A percentile compares a stretch with the other conserved stretches of the same genome.
phyloP scores from a whole-genome alignment of 2,329 filamentous ascomycete species.

The Trichoderma pleuroti region DNA sequence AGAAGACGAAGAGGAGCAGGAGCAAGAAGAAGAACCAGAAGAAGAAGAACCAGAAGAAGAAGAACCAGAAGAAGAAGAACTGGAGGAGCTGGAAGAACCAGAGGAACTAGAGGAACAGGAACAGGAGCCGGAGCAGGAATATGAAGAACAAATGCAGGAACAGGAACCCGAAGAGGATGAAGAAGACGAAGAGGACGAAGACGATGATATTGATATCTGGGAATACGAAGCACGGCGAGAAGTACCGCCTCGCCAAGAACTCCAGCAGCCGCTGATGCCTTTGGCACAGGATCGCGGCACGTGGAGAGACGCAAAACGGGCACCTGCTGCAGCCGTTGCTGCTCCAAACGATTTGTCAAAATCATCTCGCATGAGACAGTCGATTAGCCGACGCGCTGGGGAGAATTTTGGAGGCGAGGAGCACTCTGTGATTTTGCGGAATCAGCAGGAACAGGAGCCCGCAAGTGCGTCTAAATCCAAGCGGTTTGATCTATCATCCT shows the following conservation, averaged over 20 bases:
- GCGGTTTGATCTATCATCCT: constrained; percentile 49
- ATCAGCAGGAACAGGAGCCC: constrained; percentile 20
- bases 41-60: neutral
- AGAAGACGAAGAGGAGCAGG: neutral
- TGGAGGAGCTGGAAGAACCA: neutral
- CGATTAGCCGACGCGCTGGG: constrained; percentile 14
- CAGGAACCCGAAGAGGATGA: neutral
- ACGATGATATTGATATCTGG: constrained; percentile 54
- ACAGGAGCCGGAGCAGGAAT: neutral
- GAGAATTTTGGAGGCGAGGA: constrained; percentile 35
- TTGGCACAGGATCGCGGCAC: constrained; percentile 23
- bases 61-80: neutral
- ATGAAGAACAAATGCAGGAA: neutral
- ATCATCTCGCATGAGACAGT: constrained; percentile 14
- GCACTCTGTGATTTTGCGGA: constrained; percentile 43
- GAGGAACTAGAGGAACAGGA: neutral
- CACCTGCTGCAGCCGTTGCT: neutral
- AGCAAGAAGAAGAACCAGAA: constrained; percentile 16
- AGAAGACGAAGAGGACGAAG: neutral
- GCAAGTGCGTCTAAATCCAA: constrained; percentile 30
- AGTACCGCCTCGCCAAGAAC: constrained; percentile 33
- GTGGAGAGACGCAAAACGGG: constrained; percentile 21
- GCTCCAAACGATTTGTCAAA: constrained; percentile 20
- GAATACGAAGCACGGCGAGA: constrained; percentile 53
- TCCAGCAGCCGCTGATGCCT: constrained; percentile 29